Percentiles rank a stretch among this genome's conserved stretches.
Evolutionary conservation across 257 asterid genomes (phyloP).

Genomic region (Solanum pimpinellifolium): DNA sequence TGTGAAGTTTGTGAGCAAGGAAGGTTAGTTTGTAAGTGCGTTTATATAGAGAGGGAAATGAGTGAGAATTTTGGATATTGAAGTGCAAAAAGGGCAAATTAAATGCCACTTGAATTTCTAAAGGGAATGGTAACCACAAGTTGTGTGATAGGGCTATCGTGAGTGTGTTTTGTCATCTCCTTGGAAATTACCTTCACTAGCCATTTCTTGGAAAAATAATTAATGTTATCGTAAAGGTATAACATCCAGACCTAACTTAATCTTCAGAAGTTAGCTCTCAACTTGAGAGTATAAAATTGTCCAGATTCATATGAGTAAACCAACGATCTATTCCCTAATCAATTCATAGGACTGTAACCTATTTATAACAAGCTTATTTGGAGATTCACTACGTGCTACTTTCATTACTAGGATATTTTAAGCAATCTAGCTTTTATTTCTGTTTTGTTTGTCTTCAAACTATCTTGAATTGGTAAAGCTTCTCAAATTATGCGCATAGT

Average conservation of each 20-base stretch:
- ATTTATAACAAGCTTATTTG: neutral
- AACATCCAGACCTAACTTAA: accelerated
- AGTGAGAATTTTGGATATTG: neutral
- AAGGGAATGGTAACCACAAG: neutral
- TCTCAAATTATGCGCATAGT: neutral
- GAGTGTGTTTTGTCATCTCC: neutral
- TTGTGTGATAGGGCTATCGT: neutral
- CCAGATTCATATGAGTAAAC: accelerated
- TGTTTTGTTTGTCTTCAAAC: neutral
- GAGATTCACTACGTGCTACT: neutral
- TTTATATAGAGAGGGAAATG: neutral
- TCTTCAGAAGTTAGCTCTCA: neutral
- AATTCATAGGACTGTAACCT: neutral
- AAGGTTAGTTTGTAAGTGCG: neutral
- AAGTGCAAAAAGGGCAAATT: neutral
- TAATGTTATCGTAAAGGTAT: neutral
- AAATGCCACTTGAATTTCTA: neutral
- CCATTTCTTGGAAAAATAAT: neutral
- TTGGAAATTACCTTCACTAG: neutral
- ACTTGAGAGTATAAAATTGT: neutral
- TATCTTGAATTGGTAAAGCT: neutral
- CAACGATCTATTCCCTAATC: neutral
- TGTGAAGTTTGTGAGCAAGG: neutral
- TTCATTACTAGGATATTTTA: neutral
- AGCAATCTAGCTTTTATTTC: neutral